Base-by-base conservation (phyloP, 495 filamentous ascomycete species). In the Umbilicaria muhlenbergii region DNA sequence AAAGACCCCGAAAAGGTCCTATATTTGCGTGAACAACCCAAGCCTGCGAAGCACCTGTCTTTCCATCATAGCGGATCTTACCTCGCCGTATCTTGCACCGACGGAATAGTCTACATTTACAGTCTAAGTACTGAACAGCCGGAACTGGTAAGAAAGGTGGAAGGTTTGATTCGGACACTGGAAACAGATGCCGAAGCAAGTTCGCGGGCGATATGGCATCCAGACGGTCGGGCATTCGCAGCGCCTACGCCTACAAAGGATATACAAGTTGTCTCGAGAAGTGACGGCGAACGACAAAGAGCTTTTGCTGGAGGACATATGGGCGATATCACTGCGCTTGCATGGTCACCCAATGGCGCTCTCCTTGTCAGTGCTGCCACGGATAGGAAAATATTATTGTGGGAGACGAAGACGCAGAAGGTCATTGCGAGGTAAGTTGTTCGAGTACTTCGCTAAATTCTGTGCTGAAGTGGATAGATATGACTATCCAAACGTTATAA, bases 321-420 rank as follows among this genome's bases (percentile, higher is more conserved):
- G 19, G 83, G 81, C 17, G 83, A 92, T 51, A 78, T 98, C 47
- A 94, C 86, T 0, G 80, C 89, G 11, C 63, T 89, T 14, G 76
- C 78, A 35, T 98, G 91, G 91, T 91, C 88, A 12, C 87, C 87
- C 2, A 98, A 96, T 60, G 91, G 91, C 15, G 82, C 86, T 0
- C 66, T 96, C 36, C 68, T 98, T 5, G 83, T 75, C 16, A 85
- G 82, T 6, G 83, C 92, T 13, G 83, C 73, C 24, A 77, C 79
- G 38, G 91, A 96, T 63, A 78, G 81, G 36, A 83, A 80, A 53
- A 68, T 96, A 18, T 49, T 91, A 19, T 64, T 98, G 11, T 98
- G 91, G 91, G 85, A 94, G 45, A 77, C 80, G 6, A 86, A 82
- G 52, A 83, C 85, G 2, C 88, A 94, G 58, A 83, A 70, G 32